phyloP scores from a whole-genome alignment of 208 protist species.

The Crithidia expoeki region DNA sequence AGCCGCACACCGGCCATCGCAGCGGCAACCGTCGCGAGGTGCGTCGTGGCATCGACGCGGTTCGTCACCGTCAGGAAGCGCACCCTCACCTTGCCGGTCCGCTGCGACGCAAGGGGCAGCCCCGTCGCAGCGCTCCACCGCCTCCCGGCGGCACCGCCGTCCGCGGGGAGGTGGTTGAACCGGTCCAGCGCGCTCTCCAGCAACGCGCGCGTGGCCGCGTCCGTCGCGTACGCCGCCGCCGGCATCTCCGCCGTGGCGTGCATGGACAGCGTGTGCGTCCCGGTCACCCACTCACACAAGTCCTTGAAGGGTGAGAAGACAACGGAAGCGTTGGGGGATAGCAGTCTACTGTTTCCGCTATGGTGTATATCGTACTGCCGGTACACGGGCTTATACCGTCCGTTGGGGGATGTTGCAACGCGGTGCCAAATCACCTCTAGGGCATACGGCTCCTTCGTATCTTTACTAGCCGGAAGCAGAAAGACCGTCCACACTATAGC shows the following conservation, averaged over 20 bases:
- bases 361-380: no score
- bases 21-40: neutral
- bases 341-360: no score
- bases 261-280: neutral
- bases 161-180: neutral
- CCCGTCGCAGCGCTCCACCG: slow-evolving; percentile 5
- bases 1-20: slow-evolving; percentile 5
- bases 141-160: neutral
- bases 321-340: neutral
- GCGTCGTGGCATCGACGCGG: neutral
- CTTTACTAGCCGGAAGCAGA: no score
- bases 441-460: no score
- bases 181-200: neutral
- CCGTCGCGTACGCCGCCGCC: neutral
- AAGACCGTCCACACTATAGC: no score
- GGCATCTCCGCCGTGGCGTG: neutral
- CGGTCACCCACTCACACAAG: neutral
- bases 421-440: no score
- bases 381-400: no score
- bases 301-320: neutral
- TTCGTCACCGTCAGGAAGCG: slow-evolving; percentile 4
- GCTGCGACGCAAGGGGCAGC: neutral
- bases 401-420: no score
- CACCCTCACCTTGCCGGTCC: neutral
- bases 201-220: neutral